phyloP scores from a whole-genome alignment of 495 filamentous ascomycete genomes.

The Penicillium lagena region DNA sequence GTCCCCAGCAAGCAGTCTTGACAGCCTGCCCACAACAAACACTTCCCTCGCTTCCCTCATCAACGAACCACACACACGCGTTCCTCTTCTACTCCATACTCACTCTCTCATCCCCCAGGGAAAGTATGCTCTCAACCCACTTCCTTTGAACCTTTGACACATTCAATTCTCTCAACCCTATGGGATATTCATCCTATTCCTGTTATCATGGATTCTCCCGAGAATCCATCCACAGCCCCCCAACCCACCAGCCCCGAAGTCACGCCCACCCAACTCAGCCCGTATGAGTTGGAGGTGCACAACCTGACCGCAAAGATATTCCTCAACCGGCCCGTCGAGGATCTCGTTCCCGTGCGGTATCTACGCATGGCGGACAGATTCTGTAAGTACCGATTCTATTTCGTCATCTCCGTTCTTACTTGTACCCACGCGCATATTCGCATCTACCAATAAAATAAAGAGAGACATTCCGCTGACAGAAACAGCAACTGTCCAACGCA shows the following conservation, averaged over 20 bases:
- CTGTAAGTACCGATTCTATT: slow-evolving; percentile 2
- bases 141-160: too few species aligned
- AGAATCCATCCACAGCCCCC: background rate
- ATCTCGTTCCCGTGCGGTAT: slow-evolving; percentile 17
- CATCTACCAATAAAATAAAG: background rate
- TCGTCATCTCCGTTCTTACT: background rate
- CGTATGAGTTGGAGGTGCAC: slow-evolving; percentile 10
- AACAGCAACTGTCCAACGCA: slow-evolving; percentile 13
- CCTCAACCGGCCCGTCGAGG: slow-evolving; percentile 12
- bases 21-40: too few species aligned
- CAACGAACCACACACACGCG: too few species aligned
- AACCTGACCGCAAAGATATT: slow-evolving; percentile 17
- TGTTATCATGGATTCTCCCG: background rate
- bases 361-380: slow-evolving; percentile 14
- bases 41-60: too few species aligned
- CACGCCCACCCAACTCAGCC: background rate
- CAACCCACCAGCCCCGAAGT: background rate
- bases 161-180: too few species aligned
- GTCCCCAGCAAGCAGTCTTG: too few species aligned
- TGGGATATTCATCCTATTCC: too few species aligned
- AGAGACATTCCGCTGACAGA: too few species aligned
- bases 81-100: background rate
- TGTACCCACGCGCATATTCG: background rate
- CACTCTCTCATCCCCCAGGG: background rate
- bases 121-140: background rate